A percentile compares a stretch with the other conserved stretches of the same genome.
Conservation (phyloP, 169 alveolate species). For the Cryptosporidium muris region DNA sequence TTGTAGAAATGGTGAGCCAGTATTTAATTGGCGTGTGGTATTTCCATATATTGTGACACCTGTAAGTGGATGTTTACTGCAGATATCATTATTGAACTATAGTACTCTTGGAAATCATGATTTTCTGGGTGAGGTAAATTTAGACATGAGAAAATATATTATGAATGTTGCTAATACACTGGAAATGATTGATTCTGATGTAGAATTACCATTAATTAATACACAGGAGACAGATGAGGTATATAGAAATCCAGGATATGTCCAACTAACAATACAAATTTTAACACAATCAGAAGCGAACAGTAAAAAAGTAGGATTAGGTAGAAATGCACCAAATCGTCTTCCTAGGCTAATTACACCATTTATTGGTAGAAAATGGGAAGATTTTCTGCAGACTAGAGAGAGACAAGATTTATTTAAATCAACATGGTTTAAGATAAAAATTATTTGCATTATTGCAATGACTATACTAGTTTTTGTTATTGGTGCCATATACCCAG, state of each 20-base stretch:
- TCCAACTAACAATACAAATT: constrained; percentile 88
- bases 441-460: constrained; percentile 31
- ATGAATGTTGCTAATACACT: constrained; percentile 82
- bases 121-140: constrained; percentile 88
- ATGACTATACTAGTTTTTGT: constrained; percentile 34
- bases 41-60: constrained; percentile 87
- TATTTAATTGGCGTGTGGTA: constrained; percentile 91
- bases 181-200: constrained; percentile 82
- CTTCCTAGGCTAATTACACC: constrained; percentile 89
- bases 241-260: constrained; percentile 80
- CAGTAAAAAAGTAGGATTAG: constrained; percentile 86
- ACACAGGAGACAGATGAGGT: constrained; percentile 73
- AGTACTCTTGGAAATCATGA: constrained; percentile 85
- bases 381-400: constrained; percentile 78
- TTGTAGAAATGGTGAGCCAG: constrained; percentile 86
- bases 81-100: constrained; percentile 84
- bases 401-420: constrained; percentile 51
- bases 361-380: constrained; percentile 90
- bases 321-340: constrained; percentile 88
- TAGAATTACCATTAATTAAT: constrained; percentile 84
- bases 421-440: constrained; percentile 53
- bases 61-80: constrained; percentile 87
- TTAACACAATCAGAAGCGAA: constrained; percentile 89
- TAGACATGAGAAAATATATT: constrained; percentile 83
- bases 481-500: constrained; percentile 67